Evolutionary conservation across 768 basidiomycete species (phyloP).

Genomic region (Gloeostereum incarnatum): DNA sequence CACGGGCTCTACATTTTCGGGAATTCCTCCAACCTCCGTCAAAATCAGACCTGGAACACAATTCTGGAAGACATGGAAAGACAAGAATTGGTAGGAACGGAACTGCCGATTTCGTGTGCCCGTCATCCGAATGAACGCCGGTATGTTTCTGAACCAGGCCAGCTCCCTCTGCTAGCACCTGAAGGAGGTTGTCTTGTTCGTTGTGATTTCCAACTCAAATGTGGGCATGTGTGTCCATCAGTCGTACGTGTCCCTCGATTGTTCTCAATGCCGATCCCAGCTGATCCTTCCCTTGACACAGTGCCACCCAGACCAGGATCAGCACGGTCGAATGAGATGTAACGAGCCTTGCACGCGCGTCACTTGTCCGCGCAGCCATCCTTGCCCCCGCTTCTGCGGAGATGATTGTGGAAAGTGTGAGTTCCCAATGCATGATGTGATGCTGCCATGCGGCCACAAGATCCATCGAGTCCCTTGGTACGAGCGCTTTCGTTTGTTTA

Average conservation of each 20-base stretch:
- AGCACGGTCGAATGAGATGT: conserved; percentile 40
- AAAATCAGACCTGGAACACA: conserved; percentile 46
- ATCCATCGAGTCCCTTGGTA: conserved; percentile 39
- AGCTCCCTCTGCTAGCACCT: conserved; percentile 40
- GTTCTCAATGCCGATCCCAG: not conserved
- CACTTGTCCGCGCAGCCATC: conserved; percentile 47
- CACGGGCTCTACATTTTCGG: conserved; percentile 71
- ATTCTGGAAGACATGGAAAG: conserved; percentile 50
- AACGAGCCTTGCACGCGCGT: conserved; percentile 37
- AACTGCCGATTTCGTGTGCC: conserved; percentile 48
- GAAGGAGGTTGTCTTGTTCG: conserved; percentile 62
- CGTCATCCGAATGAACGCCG: conserved; percentile 37
- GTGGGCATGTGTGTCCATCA: conserved; percentile 59
- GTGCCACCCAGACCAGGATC: conserved; percentile 55
- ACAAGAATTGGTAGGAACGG: conserved; percentile 35
- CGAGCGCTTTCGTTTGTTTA: conserved; percentile 9
- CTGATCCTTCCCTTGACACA: conserved; percentile 12
- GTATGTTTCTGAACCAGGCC: conserved; percentile 38
- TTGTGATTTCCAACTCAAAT: conserved; percentile 42
- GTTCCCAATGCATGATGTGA: conserved; percentile 34
- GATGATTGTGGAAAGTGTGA: conserved; percentile 42
- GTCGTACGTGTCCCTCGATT: conserved; percentile 27
- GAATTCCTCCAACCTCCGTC: conserved; percentile 47
- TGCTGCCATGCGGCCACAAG: conserved; percentile 51
- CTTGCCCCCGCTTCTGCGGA: conserved; percentile 45